Evolutionary conservation across 225 moss, liverwort and hornwort species (phyloP), one percentile per base, ranked within the genome.

Genomic region (Pleurozium schreberi): DNA sequence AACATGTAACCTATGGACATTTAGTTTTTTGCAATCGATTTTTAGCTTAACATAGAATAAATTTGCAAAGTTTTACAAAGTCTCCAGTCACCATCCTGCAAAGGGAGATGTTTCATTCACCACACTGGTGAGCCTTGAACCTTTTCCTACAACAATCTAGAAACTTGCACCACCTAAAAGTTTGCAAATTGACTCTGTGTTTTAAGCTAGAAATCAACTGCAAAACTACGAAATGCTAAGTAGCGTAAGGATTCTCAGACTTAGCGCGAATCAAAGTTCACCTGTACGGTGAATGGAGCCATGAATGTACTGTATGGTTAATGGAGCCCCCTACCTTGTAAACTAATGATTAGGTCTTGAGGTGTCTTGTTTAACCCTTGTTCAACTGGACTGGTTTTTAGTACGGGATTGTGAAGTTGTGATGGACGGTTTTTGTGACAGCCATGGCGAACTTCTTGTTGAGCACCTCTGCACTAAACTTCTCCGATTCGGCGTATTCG

Each of bases 371-470:
- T 86, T 28, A 63, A 74, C 50, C 36, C 65, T 84, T 70, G 31
- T 55, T 42, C 70, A 21, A 11, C 22, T 28, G 76, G 33, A 64
- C 42, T 77, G 50, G n/a, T 52, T 76, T 58, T n/a, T 86, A 30
- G n/a, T n/a, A 61, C 28, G 64, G 31, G 65, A 78, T 65, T 34
- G 16, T 57, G 79, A 82, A 59, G 22, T 31, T 81, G n/a, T 47
- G 80, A 50, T 59, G 59, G 79, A 60, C 30, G 62, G 16, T 30
- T 88, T 60, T 43, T 92, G 40, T 89, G 87, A 83, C 96, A 98
- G 98, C 87, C 45, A 82, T 98, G 90, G 98, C 95, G 61, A 83
- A 57, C 38, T 91, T 88, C 53, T 90, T 98, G 73, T 85, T 97
- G 42, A 75, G 92, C 85, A 87, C 65, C 80, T 47, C 74, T 19